Base-by-base conservation (phyloP, 306 rosid genomes). In the Dicorynia guianensis region DNA sequence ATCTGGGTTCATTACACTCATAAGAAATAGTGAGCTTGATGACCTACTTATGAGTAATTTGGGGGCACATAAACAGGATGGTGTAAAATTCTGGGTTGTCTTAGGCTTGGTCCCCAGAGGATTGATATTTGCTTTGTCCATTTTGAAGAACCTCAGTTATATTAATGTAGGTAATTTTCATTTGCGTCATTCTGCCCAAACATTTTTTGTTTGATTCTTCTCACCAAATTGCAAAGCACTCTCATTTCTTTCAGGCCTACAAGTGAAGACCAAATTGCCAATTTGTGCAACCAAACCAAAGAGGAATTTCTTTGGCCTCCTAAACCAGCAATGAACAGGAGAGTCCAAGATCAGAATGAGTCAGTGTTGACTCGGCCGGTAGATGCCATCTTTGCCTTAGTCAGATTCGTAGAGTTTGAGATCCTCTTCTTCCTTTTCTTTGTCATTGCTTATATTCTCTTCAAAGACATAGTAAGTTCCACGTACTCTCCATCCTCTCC, bases 361-460 rank as follows among this genome's bases (percentile, higher is more conserved):
- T 87, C 96, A 18, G 39, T 46, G 13, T 47, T 83, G 76, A 89
- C 89, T 72, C 90, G 95, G 63, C 79, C 75, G 44, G 87, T 91
- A 14, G 76, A 47, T 42, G 53, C 89, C 11, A 76, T 88, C 25
- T 90, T 89, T 20, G 69, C 77, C 53, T 94, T 91, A 13, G 77
- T 91, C 63, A 76, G 83, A 85, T 72, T 77, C 14, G 96, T 96
- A 0, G 96, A 94, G 88, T 94, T 94, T 77, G 98, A 94, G 89
- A 90, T 94, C 85, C 87, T 94, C 30, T 91, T 94, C 72, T 66
- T 94, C 49, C 93, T 89, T 48, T 89, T 91, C 89, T 93, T 93
- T 86, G 35, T 88, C 73, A 77, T 93, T 69, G 93, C 91, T 52
- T 93, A 77, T 78, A 19, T 89, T 40, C 17, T 93, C 81, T 93